Evolutionary conservation across 495 filamentous ascomycete species (phyloP).

Genomic region (Cercophora newfieldiana): DNA sequence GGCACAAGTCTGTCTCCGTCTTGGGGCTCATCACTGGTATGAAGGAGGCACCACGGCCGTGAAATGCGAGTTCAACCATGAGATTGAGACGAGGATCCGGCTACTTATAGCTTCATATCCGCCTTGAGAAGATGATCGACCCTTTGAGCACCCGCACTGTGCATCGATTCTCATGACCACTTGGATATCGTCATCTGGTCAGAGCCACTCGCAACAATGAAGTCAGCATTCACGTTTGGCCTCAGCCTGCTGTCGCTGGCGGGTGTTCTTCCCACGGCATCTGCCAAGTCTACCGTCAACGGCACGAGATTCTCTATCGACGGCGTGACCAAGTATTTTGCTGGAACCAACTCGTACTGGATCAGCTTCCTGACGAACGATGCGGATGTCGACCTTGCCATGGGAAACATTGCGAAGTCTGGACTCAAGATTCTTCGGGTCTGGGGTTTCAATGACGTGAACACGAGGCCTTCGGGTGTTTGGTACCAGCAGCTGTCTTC

Average conservation of each 20-base stretch:
- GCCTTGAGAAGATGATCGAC: background rate
- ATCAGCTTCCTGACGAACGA: constrained; percentile 65
- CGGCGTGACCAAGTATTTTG: constrained; percentile 61
- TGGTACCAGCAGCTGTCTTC: constrained; percentile 61
- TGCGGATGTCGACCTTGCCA: constrained; percentile 62
- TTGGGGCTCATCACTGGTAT: background rate
- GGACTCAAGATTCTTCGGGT: constrained; percentile 68
- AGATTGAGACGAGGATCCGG: background rate
- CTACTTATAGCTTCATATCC: background rate
- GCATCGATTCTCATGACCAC: background rate
- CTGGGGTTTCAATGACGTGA: constrained; percentile 71
- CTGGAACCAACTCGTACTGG: constrained; percentile 76
- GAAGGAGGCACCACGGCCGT: background rate
- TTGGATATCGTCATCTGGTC: background rate
- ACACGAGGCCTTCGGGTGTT: constrained; percentile 47
- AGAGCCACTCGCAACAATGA: constrained; percentile 23
- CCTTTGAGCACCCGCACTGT: background rate
- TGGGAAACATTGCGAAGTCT: constrained; percentile 49
- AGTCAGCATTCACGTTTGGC: constrained; percentile 15
- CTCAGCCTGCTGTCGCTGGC: constrained; percentile 28
- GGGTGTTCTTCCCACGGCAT: constrained; percentile 13
- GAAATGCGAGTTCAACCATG: background rate
- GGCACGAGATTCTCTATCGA: constrained; percentile 58
- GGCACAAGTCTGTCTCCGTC: background rate
- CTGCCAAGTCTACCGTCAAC: constrained; percentile 17